Evolutionary conservation across 2,329 filamentous ascomycete genomes (phyloP), one percentile per base, ranked within the genome.

Genomic region (Aspergillus aculeatus): DNA sequence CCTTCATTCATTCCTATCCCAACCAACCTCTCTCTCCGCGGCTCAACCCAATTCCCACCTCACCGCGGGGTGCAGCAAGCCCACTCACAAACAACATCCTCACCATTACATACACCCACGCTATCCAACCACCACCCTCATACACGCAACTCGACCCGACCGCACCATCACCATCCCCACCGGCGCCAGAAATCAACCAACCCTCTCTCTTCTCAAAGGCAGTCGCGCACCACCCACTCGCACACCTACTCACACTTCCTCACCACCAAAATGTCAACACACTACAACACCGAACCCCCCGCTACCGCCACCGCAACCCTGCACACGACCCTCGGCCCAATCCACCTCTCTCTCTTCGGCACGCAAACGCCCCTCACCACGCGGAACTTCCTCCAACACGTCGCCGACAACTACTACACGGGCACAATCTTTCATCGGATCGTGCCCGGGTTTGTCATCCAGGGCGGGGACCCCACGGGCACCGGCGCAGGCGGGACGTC

Each of bases 321-420:
- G 47, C 89, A 96, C 76, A 99, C 95, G 10, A 96, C 91, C 6
- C 82, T 89, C 50, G 95, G 95, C 76, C 93, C 96, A 71, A 84
- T 99, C 59, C 88, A 90, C 41, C 85, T 99, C 77, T 92, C 96
- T 76, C 87, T 99, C 59, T 99, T 96, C 81, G 93, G 93, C 19
- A 95, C 95, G 73, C 95, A 99, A 77, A 90, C 91, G 0, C 95
- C 95, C 9, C 83, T 97, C 63, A 90, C 95, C 26, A 92, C 89
- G 72, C 92, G 94, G 68, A 98, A 97, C 80, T 99, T 99, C 77
- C 84, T 99, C 41, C 95, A 99, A 76, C 89, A 93, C 71, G 95
- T 91, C 73, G 85, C 97, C 67, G 93, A 99, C 73, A 92, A 92
- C 67, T 98, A 98, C 81, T 99, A 98, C 80, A 89, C 92, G 69